Base-by-base conservation (phyloP, 139 green algal genomes). In the Chlorella sp. region DNA sequence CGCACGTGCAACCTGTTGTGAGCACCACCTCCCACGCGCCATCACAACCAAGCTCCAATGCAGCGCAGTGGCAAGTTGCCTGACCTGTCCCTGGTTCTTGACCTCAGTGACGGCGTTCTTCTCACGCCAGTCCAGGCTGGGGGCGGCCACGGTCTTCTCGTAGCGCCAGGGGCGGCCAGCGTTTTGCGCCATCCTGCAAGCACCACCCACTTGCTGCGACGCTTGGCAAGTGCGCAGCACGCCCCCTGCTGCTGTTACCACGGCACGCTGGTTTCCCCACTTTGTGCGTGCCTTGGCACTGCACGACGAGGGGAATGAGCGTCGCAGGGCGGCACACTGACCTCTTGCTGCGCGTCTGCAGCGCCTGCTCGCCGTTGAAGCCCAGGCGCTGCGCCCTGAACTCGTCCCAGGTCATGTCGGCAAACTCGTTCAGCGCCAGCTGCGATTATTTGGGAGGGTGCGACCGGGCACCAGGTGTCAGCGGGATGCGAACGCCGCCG, bases 51-150 rank as follows among this genome's bases (percentile, higher is more conserved):
- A 55, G 17, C 17, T 10, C 10, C 42, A 55, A 55, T 55, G 17
- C 42, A 55, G 42, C 42, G 42, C 42, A 55, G 17, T 24, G 10
- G 17, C 42, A 10, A 24, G 42, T 55, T 55, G 42, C 17, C 10
- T 55, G 24, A 75, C 70, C 78, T 81, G 80, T 27, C 70, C 77
- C 85, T 98, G 94, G 84, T 98, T 97, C 87, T 98, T 98, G 23
- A 97, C 91, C 29, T 80, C 62, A 0, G 87, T 94, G 3, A 98
- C 93, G 0, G 88, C 92, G 17, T 90, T 88, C 70, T 92, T 72
- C 10, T 86, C 66, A 0, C 86, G 74, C 94, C 94, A 98, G 83
- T 98, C 89, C 3, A 93, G 69, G 0, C 67, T 27, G 0, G 76
- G 33, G 1, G 91, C 83, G 22, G 88, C 65, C 22, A 86, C 68